phyloP scores from a whole-genome alignment of 257 asterid species.

The Lycium barbarum region DNA sequence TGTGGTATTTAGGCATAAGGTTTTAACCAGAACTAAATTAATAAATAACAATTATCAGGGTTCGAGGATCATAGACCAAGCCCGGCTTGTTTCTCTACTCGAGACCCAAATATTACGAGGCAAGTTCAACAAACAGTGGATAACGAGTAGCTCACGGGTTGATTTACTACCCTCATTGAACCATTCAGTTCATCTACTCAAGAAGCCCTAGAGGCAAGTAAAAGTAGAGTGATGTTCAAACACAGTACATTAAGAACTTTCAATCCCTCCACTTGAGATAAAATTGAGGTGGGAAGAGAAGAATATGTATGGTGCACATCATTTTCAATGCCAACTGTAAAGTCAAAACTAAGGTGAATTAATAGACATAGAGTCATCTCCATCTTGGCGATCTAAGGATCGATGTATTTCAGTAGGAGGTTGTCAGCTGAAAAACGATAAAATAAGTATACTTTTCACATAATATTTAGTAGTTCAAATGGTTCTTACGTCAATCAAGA shows the following conservation, averaged over 20 bases:
- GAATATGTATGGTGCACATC: background rate
- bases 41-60: background rate
- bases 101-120: background rate
- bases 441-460: background rate
- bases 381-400: background rate
- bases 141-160: background rate
- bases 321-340: background rate
- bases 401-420: slow-evolving; percentile 6
- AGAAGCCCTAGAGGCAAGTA: background rate
- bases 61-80: background rate
- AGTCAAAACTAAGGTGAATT: background rate
- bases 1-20: background rate
- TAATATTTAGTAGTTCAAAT: slow-evolving; percentile 13
- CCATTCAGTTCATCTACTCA: background rate
- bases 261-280: slow-evolving; percentile 13
- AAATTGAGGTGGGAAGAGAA: background rate
- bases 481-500: slow-evolving; percentile 23
- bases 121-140: background rate
- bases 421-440: background rate
- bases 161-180: background rate
- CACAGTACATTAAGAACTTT: background rate
- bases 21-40: background rate
- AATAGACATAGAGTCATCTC: background rate
- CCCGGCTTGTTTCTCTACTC: background rate
- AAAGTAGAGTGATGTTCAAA: slow-evolving; percentile 2